Evolutionary conservation across 805 yeast genomes (phyloP), one percentile per base, ranked within the genome.

Genomic region (Candida krabiensis): DNA sequence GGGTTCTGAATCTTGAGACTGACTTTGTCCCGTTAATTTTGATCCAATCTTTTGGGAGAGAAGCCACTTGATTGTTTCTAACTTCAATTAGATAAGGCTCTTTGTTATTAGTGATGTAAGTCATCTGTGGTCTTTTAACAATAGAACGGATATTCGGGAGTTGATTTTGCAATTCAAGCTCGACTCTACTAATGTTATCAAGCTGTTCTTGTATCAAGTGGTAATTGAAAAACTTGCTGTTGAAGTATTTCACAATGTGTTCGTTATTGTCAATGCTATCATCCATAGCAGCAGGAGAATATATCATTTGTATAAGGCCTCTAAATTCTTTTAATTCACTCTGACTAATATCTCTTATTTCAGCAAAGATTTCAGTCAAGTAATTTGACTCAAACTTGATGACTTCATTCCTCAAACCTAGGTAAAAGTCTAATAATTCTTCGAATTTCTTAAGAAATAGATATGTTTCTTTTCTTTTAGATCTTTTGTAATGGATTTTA

Each of bases 61-160:
- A 60, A 29, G 74, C 75, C 2, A 73, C 67, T 30, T 75, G 75
- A 9, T 73, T 61, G 44, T 80, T 80, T 30, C 87, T 66, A 0
- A 91, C 80, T 52, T 90, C 96, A 16, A 93, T 71, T 33, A 90
- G 64, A 53, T 82, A 85, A 2, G 87, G 83, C 15, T 83, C 85
- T 36, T 79, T 81, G 35, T 75, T 70, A 38, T 75, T 79, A 11
- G 80, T 71, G 19, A 69, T 66, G 50, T 68, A 88, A 15, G 71
- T 64, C 37, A 84, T 55, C 27, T 73, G 66, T 0, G 90, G 85
- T 19, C 86, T 66, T 19, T 71, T 73, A 19, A 86, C 58, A 0
- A 69, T 33, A 1, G 42, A 53, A 33, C 77, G 64, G 3, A 85
- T 67, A 0, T 50, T 47, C 2, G 48, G 43, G n/a, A 90, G 61